These are phyloP conservation scores for Diaporthe ilicicola DNA, from an alignment of 2,329 filamentous ascomycete genomes.

Conservation along the genomic window DNA sequence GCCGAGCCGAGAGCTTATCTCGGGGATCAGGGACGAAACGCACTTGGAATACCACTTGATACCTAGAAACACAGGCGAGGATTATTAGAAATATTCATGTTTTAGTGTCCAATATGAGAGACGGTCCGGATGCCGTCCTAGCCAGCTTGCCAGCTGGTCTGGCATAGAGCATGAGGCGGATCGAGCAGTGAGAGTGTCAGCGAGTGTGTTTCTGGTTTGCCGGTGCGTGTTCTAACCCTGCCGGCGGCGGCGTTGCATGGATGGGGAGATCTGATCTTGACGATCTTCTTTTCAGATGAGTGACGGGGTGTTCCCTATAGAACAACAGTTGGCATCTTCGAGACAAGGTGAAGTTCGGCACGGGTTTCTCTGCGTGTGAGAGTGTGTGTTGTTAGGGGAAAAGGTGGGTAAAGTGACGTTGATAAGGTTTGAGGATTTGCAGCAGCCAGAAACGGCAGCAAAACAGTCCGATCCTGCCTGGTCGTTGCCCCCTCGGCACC, in stretches of 20 bases:
- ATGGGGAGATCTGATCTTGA: not conserved
- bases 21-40: not conserved
- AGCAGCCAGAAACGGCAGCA: conserved; percentile 18
- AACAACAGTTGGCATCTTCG: not conserved
- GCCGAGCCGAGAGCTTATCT: conserved; percentile 10
- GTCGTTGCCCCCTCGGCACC: not conserved
- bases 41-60: conserved; percentile 7
- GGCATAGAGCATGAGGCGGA: not conserved
- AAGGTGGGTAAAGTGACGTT: conserved; percentile 12
- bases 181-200: not conserved
- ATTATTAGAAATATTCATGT: not conserved
- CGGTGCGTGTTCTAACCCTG: not conserved
- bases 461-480: conserved; percentile 6
- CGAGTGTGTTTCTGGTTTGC: no score
- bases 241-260: not conserved
- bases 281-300: not conserved
- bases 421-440: conserved; percentile 11
- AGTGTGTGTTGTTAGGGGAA: not conserved
- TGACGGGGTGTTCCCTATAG: not conserved
- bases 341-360: conserved; percentile 8
- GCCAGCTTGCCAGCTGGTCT: no score
- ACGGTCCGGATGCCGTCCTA: not conserved
- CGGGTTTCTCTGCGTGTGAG: not conserved
- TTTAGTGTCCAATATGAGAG: not conserved
- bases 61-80: not conserved